Conservation (phyloP, 257 asterid genomes). For the Verbena officinalis region DNA sequence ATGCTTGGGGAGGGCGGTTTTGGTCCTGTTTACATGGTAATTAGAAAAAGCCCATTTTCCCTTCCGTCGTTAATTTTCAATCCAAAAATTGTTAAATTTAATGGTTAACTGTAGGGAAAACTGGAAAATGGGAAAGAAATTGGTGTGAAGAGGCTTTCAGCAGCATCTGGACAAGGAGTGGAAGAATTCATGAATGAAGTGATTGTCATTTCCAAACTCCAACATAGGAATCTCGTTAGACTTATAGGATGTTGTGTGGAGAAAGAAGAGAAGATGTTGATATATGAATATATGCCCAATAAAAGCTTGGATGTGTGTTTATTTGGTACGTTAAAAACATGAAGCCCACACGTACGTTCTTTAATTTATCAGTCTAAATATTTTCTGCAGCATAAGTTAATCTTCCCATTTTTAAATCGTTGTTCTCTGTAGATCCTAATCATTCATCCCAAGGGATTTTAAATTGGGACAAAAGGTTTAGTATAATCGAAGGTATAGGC, state of each 20-base stretch:
- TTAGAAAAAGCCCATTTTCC: no score
- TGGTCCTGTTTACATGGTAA: constrained; percentile 69
- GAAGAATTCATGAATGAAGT: constrained; percentile 56
- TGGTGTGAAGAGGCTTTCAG: constrained; percentile 33
- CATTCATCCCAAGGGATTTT: constrained; percentile 16
- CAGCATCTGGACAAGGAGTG: constrained; percentile 41
- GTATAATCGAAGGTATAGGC: constrained; percentile 39
- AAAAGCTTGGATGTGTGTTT: constrained; percentile 36
- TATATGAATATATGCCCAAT: constrained; percentile 54
- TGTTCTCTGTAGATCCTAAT: not conserved
- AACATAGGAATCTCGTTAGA: constrained; percentile 49
- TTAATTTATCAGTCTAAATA: not conserved
- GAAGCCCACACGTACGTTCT: not conserved
- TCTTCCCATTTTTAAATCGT: not conserved
- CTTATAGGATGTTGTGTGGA: constrained; percentile 50
- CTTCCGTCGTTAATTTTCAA: no score
- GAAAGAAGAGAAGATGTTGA: constrained; percentile 43
- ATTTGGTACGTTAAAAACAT: constrained; percentile 24
- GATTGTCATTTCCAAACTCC: constrained; percentile 41
- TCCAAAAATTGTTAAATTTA: no score
- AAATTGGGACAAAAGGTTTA: constrained; percentile 39
- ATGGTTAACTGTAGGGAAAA: constrained; percentile 27
- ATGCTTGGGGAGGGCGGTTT: constrained; percentile 70
- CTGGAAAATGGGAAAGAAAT: constrained; percentile 33
- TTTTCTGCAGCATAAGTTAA: not conserved